Evolutionary conservation across 176 grass and related monocot genomes (phyloP).

Genomic region (Musa itinerans): DNA sequence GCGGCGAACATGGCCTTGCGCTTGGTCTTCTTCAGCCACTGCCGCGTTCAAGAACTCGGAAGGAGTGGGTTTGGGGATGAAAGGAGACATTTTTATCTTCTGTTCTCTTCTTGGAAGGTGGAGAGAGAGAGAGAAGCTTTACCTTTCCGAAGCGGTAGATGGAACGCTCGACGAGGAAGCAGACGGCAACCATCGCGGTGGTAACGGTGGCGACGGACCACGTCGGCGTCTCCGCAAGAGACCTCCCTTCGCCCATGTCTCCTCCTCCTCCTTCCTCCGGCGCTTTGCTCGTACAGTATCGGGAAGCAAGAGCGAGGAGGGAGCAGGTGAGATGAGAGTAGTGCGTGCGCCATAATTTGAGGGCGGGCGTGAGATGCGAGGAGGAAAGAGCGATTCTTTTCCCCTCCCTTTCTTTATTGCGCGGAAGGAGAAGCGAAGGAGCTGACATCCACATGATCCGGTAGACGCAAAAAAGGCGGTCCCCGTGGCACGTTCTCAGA

Average conservation of each 20-base stretch:
- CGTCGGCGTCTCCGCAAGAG: constrained; percentile 95
- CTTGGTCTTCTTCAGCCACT: constrained; percentile 94
- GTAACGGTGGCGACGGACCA: constrained; percentile 97
- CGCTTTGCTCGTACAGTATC: neutral
- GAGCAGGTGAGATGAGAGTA: neutral
- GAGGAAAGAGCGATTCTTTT: neutral
- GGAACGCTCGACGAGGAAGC: constrained; percentile 87
- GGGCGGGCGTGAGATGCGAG: neutral
- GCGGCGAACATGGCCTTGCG: constrained; percentile 93
- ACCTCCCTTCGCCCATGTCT: constrained; percentile 38
- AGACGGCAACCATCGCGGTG: constrained; percentile 77
- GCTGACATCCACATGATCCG: neutral
- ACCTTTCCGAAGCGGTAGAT: constrained; percentile 72
- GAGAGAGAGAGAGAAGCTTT: too few species aligned
- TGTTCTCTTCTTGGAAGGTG: neutral
- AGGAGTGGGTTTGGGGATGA: neutral
- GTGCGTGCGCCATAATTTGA: neutral
- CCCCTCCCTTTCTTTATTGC: too few species aligned
- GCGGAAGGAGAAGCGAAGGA: neutral
- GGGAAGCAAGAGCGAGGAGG: neutral
- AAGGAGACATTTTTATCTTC: neutral
- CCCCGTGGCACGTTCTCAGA: too few species aligned
- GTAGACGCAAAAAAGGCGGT: neutral
- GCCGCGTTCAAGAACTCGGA: neutral
- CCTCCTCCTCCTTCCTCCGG: neutral